These are phyloP conservation scores for Hericium erinaceus DNA, from an alignment of 768 basidiomycete genomes.

Conservation along the genomic window DNA sequence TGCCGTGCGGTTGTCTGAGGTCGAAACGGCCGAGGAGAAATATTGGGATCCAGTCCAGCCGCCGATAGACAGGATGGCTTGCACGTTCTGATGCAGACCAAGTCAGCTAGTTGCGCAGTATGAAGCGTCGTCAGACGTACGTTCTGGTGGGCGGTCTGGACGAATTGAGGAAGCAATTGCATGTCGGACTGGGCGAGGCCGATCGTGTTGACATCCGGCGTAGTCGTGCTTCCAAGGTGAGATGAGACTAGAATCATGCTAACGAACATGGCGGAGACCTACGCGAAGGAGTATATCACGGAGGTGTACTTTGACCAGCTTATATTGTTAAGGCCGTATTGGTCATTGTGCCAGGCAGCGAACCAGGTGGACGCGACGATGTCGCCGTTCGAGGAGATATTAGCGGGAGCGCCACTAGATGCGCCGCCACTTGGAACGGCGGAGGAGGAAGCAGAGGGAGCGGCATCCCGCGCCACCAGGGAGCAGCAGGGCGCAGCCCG, in stretches of 20 bases:
- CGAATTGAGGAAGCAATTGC: conserved; percentile 46
- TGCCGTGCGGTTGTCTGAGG: conserved; percentile 43
- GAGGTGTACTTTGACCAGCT: conserved; percentile 62
- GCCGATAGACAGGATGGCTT: conserved; percentile 52
- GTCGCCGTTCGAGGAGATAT: neutral
- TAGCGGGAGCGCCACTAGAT: neutral
- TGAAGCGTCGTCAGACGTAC: conserved; percentile 16
- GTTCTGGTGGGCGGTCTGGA: conserved; percentile 31
- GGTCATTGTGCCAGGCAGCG: conserved; percentile 50
- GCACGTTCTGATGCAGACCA: conserved; percentile 33
- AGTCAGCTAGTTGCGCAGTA: neutral
- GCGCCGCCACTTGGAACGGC: neutral
- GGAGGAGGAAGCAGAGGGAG: neutral
- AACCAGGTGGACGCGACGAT: conserved; percentile 51
- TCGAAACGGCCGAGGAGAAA: conserved; percentile 55
- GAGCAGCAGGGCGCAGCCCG: conserved; percentile 2
- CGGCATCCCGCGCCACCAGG: neutral
- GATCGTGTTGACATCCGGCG: conserved; percentile 23
- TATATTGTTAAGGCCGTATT: conserved; percentile 44
- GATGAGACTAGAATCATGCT: neutral
- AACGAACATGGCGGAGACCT: conserved; percentile 13
- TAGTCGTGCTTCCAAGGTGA: conserved; percentile 21
- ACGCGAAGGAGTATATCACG: conserved; percentile 63
- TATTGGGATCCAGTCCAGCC: conserved; percentile 61
- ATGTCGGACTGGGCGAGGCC: conserved; percentile 35